Conservation (phyloP, 768 basidiomycete genomes). For the Boletus pseudo-olivaceus region DNA sequence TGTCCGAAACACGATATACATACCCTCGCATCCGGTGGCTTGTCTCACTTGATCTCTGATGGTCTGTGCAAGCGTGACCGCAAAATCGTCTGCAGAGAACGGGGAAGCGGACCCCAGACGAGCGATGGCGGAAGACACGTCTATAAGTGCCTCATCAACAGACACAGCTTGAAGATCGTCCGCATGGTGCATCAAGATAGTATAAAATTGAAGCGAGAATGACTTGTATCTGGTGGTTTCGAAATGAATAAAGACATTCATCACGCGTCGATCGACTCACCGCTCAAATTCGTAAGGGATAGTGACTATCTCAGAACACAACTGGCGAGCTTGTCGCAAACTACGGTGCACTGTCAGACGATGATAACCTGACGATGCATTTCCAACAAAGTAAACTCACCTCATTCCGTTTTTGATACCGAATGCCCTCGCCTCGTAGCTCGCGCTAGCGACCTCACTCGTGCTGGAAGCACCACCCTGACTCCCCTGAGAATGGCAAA, state of each 20-base stretch:
- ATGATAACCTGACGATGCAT: background rate
- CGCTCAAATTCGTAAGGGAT: slow-evolving; percentile 94
- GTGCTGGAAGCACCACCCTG: slow-evolving; percentile 77
- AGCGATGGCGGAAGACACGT: slow-evolving; percentile 65
- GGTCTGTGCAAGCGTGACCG: slow-evolving; percentile 74
- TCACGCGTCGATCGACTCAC: slow-evolving; percentile 34
- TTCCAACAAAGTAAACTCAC: slow-evolving; percentile 37
- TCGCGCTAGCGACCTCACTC: slow-evolving; percentile 91
- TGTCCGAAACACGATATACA: background rate
- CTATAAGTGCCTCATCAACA: slow-evolving; percentile 93
- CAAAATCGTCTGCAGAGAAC: slow-evolving; percentile 46
- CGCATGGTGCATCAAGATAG: slow-evolving; percentile 83
- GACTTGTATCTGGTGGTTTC: slow-evolving; percentile 67
- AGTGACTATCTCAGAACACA: slow-evolving; percentile 71
- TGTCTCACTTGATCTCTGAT: slow-evolving; percentile 74
- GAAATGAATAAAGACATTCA: background rate
- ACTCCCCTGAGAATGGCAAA: slow-evolving; percentile 87
- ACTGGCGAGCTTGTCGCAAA: slow-evolving; percentile 70
- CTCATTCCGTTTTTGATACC: slow-evolving; percentile 96
- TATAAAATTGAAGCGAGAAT: slow-evolving; percentile 85
- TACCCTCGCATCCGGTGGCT: slow-evolving; percentile 86
- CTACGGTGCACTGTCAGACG: slow-evolving; percentile 35
- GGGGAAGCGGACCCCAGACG: slow-evolving; percentile 27
- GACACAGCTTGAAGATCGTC: slow-evolving; percentile 95
- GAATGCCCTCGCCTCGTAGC: slow-evolving; percentile 87